Conservation (phyloP, 2,329 filamentous ascomycete genomes). For the Coleophoma eucalyptorum region DNA sequence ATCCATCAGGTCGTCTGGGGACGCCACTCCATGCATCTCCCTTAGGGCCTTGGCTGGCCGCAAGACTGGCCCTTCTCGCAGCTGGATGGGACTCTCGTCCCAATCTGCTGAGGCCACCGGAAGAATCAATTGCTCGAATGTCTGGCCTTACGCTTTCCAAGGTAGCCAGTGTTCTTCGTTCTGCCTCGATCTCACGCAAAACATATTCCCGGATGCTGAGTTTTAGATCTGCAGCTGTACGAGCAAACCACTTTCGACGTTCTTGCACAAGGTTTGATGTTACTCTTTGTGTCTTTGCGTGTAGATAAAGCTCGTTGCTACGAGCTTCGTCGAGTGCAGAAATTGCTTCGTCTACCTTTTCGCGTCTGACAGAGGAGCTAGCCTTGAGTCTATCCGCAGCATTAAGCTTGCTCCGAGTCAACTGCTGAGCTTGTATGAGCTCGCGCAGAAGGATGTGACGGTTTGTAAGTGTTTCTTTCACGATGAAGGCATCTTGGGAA, state of each 20-base stretch:
- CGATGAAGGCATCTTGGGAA: constrained; percentile 92
- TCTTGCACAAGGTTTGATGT: constrained; percentile 86
- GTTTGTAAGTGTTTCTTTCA: constrained; percentile 97
- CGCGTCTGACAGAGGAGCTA: constrained; percentile 79
- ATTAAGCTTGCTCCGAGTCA: constrained; percentile 74
- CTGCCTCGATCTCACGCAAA: constrained; percentile 90
- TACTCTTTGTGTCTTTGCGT: constrained; percentile 82
- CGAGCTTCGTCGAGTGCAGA: constrained; percentile 82
- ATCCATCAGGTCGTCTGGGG: constrained; percentile 69
- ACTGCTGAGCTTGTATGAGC: constrained; percentile 84
- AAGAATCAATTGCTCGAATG: constrained; percentile 86
- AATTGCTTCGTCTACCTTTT: constrained; percentile 99
- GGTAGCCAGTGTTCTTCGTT: constrained; percentile 84
- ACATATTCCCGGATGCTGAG: constrained; percentile 87
- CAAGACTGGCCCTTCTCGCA: constrained; percentile 69
- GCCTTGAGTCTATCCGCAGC: constrained; percentile 87
- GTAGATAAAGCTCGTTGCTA: constrained; percentile 74
- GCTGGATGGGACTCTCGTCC: constrained; percentile 83
- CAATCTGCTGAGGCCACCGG: constrained; percentile 83
- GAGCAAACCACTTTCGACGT: constrained; percentile 84
- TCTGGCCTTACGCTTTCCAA: constrained; percentile 93
- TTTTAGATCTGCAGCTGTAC: constrained; percentile 81
- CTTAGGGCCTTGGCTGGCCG: constrained; percentile 89
- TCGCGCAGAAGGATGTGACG: constrained; percentile 94
- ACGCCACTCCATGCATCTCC: constrained; percentile 99